Base-by-base conservation (phyloP, 2,329 filamentous ascomycete species). In the Aspergillus latus region DNA sequence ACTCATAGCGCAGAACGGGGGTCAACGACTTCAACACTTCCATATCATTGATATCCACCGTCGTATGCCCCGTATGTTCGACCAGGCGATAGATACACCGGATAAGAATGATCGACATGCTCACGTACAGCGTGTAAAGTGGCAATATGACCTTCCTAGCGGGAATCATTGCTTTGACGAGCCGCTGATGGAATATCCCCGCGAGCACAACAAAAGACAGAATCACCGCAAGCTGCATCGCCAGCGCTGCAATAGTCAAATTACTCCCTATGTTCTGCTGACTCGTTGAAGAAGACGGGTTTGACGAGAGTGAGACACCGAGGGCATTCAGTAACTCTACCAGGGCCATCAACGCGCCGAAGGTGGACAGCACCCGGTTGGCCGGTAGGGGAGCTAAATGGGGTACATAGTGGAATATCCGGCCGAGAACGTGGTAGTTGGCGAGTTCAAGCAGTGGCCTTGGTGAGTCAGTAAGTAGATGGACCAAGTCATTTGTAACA, bases 401-500 rank as follows among this genome's bases (percentile, higher is more conserved):
- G 0, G 84, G 84, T 2, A 84, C 76, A 68, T 87, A 88, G 67
- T 82, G 82, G 21, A 88, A 75, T 10, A 85, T 75, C 3, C 84
- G 79, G 2, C 81, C 81, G 26, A 88, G 79, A 54, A 86, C 78
- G 62, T 84, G 80, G 68, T 87, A 87, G 64, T 87, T 85, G 54
- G 82, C 78, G 2, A 84, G 76, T 51, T 84, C 83, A 40, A 86
- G 80, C 3, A 88, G 73, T 0, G 86, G 85, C 2, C 82, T 83
- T 46, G 7, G 34, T 44, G 9, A 28, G 21, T 32, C 10, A 13
- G 34, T 13, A 13, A 13, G 43, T 64, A 71, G 69, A 56, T 70
- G 39, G 21, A 21, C 3, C 21, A 21, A 21, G 21, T 21, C 21
- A 21, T 21, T 21, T 21, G 21, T 21, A 21, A 21, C 21, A 72